These are phyloP conservation scores for Penicillium subrubescens DNA, from an alignment of 495 filamentous ascomycete species.

Conservation along the genomic window DNA sequence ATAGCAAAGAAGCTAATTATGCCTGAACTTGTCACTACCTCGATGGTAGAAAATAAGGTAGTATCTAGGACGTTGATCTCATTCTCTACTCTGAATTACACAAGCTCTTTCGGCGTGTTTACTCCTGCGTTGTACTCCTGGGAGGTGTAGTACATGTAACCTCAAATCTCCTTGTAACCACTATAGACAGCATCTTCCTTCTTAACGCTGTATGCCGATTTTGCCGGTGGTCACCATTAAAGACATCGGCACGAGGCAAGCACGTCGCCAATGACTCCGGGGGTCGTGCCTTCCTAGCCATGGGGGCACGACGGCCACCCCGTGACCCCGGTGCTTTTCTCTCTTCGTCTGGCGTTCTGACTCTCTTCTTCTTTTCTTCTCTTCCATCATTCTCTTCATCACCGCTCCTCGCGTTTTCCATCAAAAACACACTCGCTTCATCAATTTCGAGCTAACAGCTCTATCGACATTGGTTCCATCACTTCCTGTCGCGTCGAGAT, in stretches of 20 bases:
- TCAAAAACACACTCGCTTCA: constrained; percentile 1
- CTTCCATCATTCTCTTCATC: neutral
- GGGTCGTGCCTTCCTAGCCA: neutral
- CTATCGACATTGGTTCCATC: neutral
- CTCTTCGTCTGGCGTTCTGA: neutral
- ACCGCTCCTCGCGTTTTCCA: neutral
- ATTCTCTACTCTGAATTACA: neutral
- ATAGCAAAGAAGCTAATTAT: neutral
- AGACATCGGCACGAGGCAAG: neutral
- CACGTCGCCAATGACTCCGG: neutral
- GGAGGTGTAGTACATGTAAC: neutral
- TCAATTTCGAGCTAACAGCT: neutral
- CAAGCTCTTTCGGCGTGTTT: neutral
- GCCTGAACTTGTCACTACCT: neutral
- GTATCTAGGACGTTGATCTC: neutral
- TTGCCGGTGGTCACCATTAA: neutral
- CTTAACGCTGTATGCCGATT: neutral
- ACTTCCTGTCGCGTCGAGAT: neutral
- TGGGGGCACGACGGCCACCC: neutral
- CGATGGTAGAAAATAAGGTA: neutral
- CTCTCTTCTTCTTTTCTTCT: constrained; percentile 9
- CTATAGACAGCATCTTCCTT: too few relatives aligned
- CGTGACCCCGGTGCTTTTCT: constrained; percentile 6
- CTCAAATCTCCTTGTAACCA: neutral
- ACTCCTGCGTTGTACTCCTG: neutral